Evolutionary conservation across 768 basidiomycete genomes (phyloP).

Genomic region (Leccinum sublutescens): DNA sequence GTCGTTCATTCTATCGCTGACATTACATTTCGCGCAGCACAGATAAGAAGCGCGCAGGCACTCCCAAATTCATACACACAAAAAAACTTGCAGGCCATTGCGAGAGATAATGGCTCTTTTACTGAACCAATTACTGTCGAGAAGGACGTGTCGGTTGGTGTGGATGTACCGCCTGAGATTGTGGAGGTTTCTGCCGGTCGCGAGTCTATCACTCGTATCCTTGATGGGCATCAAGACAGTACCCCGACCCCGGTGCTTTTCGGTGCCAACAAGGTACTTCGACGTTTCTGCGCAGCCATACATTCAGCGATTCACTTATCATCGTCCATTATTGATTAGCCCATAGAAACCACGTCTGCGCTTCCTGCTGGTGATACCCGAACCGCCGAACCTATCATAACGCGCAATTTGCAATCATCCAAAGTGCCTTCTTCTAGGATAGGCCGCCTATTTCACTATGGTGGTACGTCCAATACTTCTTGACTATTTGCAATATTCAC

Average conservation of each 20-base stretch:
- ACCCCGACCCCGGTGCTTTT: not conserved
- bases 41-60: conserved; percentile 48
- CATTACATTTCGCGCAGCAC: conserved; percentile 62
- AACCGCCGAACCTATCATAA: not conserved
- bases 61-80: conserved; percentile 1
- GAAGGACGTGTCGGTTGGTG: not conserved
- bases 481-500: not conserved
- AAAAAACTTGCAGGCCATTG: not conserved
- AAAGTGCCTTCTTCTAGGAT: conserved; percentile 89
- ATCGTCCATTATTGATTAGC: conserved; percentile 5
- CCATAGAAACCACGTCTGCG: not conserved
- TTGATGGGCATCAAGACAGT: not conserved
- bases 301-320: not conserved
- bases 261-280: not conserved
- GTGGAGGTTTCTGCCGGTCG: not conserved
- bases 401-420: conserved; percentile 67
- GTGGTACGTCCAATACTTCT: conserved; percentile 50
- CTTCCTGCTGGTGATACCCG: not conserved
- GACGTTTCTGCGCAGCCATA: not conserved
- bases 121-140: not conserved
- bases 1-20: conserved; percentile 59
- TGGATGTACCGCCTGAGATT: not conserved
- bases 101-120: not conserved
- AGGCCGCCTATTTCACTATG: conserved; percentile 91
- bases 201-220: not conserved